Evolutionary conservation across 495 filamentous ascomycete genomes (phyloP), one percentile per base, ranked within the genome.

Genomic region (Ramalina intermedia): DNA sequence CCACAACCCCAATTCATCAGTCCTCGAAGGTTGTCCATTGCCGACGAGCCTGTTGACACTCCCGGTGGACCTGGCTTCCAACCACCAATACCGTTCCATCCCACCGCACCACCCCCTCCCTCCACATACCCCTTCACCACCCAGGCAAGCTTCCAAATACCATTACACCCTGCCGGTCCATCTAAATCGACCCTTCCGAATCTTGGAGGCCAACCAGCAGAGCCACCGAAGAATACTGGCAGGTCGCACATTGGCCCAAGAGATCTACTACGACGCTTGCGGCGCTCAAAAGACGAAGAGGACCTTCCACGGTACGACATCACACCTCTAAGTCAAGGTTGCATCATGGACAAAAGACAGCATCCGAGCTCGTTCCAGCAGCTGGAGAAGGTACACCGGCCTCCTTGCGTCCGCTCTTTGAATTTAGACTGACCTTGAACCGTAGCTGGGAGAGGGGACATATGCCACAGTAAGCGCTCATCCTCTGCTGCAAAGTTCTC

Each of bases 331-430:
- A 47, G 50, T 46, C 20, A 49, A 52, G 49, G 29, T 33, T 33
- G 29, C 29, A 33, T 33, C 50, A 94, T 94, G 87, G 87, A 93
- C 66, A 84, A 84, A 56, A 82, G 85, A 33, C 29, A 33, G 63
- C 78, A 87, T 58, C 87, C 87, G 43, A 93, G 84, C 68, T 94
- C 87, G 43, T 96, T 96, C 70, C 89, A 95, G 78, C 90, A 96
- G 79, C 79, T 96, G 65, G 90, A 96, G 68, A 96, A 93, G 71
- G 72, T 74, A 57, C 47, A 51, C 9, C 46, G 12, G 36, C 47
- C 47, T 41, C 37, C 41, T 38, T 20, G 7, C 17, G 52, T 46
- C 41, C 33, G 20, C 23, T 23, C 8, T 8, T 14, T n/a, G 35
- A 35, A 45, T 18, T 38, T 18, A 21, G 38, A 55, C 59, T 60